phyloP scores from a whole-genome alignment of 352 stramenopile species.

The Thraustochytrium sp. region DNA sequence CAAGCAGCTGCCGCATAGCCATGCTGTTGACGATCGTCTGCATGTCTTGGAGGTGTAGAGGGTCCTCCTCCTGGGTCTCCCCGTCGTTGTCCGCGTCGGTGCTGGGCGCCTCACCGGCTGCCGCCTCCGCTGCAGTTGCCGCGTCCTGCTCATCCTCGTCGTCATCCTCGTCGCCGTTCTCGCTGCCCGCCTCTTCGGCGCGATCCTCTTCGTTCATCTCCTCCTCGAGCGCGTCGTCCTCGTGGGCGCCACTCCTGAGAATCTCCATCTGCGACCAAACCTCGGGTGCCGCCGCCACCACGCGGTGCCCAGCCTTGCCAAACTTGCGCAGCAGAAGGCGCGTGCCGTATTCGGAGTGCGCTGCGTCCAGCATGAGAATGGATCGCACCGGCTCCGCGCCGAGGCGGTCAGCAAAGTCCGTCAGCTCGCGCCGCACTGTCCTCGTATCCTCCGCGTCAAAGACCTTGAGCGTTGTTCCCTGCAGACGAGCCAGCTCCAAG shows the following conservation, averaged over 20 bases:
- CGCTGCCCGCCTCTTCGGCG: background rate
- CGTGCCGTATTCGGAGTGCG: background rate
- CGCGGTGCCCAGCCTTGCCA: background rate
- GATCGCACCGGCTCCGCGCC: background rate
- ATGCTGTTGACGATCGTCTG: no score
- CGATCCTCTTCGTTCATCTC: constrained; percentile 9
- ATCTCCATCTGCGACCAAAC: background rate
- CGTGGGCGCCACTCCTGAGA: background rate
- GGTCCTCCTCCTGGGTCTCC: no score
- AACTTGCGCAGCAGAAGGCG: background rate
- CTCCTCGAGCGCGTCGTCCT: background rate
- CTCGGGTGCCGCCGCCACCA: background rate
- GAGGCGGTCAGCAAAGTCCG: background rate
- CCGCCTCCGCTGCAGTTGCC: background rate
- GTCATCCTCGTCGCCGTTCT: background rate
- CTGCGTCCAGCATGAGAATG: background rate
- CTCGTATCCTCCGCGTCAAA: background rate
- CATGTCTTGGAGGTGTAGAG: no score
- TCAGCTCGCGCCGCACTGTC: background rate
- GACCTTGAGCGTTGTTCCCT: background rate
- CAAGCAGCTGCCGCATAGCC: no score
- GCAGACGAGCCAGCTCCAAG: background rate
- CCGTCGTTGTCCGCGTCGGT: background rate
- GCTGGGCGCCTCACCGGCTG: background rate
- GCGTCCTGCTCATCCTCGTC: background rate